These are phyloP conservation scores for Plasmodium fragile DNA, from an alignment of 169 alveolate genomes.

Conservation along the genomic window DNA sequence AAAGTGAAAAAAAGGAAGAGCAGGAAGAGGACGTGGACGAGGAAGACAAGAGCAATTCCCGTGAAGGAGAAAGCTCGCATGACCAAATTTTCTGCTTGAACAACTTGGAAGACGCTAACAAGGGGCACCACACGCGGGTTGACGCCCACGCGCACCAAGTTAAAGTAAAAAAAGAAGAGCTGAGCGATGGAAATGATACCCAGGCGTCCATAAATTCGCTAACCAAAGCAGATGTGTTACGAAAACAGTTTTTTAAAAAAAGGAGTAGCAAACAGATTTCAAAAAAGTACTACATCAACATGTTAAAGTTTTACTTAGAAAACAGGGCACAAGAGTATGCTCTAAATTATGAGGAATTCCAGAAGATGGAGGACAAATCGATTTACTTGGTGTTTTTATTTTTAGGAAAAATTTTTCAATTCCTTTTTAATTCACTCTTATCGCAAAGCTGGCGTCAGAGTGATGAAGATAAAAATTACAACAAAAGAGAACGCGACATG, in stretches of 20 bases:
- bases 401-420: slow-evolving; percentile 50
- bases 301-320: slow-evolving; percentile 50
- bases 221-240: slow-evolving; percentile 2
- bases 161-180: slow-evolving; percentile 30
- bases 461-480: background rate
- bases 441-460: background rate
- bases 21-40: background rate
- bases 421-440: slow-evolving; percentile 33
- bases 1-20: background rate
- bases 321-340: slow-evolving; percentile 38
- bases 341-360: slow-evolving; percentile 12
- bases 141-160: background rate
- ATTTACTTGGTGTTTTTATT: slow-evolving; percentile 55
- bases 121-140: background rate
- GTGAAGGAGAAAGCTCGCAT: background rate
- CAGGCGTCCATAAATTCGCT: background rate
- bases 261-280: slow-evolving; percentile 27
- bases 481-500: background rate
- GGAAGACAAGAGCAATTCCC: background rate
- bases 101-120: background rate
- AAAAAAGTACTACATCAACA: slow-evolving; percentile 46
- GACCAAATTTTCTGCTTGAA: background rate
- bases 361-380: slow-evolving; percentile 40
- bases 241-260: slow-evolving; percentile 22
- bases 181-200: slow-evolving; percentile 11